Evolutionary conservation across 2,329 filamentous ascomycete species (phyloP).

Genomic region (Knoxdaviesia proteae): DNA sequence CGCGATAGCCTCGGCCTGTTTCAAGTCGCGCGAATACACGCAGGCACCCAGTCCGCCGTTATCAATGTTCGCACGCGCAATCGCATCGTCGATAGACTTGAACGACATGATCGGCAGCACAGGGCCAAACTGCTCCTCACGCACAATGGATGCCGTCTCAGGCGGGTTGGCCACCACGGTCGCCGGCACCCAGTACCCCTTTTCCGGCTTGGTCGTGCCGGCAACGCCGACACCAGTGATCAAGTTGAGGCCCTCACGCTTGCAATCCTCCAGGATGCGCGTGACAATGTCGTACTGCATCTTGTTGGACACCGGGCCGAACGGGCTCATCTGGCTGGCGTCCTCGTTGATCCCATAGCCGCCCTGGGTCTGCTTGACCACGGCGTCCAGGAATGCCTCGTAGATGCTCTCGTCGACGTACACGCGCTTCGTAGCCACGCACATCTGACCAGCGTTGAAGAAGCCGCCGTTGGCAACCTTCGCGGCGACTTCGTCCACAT

Average conservation of each 20-base stretch:
- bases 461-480: constrained; percentile 28
- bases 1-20: constrained; percentile 28
- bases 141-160: constrained; percentile 31
- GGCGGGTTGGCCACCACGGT: constrained; percentile 41
- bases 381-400: constrained; percentile 25
- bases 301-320: constrained; percentile 42
- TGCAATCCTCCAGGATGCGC: constrained; percentile 26
- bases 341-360: constrained; percentile 13
- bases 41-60: constrained; percentile 34
- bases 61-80: constrained; percentile 30
- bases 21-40: constrained; percentile 33
- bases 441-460: constrained; percentile 28
- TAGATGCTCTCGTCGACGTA: constrained; percentile 41
- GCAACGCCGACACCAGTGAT: constrained; percentile 23
- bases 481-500: constrained; percentile 17
- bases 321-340: constrained; percentile 16
- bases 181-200: constrained; percentile 35
- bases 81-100: constrained; percentile 37
- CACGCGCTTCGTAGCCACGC: constrained; percentile 28
- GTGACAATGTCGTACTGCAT: constrained; percentile 38
- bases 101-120: constrained; percentile 43
- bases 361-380: constrained; percentile 10
- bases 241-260: constrained; percentile 29
- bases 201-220: constrained; percentile 8
- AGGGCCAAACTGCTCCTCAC: constrained; percentile 33